Conservation (phyloP, 371 early-diverging fungal species). For the Apophysomyces variabilis region DNA sequence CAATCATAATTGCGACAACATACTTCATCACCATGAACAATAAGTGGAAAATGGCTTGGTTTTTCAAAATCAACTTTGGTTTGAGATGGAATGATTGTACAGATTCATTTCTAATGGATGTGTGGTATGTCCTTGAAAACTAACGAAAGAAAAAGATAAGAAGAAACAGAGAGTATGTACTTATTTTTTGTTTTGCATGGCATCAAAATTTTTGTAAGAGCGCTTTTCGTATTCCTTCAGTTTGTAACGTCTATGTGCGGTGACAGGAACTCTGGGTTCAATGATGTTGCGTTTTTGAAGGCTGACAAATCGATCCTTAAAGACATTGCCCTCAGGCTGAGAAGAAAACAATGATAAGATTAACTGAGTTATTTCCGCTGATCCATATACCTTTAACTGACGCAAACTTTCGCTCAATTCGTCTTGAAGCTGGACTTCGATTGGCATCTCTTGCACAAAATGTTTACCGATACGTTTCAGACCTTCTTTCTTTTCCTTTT, state of each 20-base stretch:
- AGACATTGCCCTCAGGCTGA: conserved; percentile 88
- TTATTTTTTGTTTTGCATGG: conserved; percentile 22
- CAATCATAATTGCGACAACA: too few relatives aligned
- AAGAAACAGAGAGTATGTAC: not conserved
- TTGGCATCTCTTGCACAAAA: conserved; percentile 46
- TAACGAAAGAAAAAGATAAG: not conserved
- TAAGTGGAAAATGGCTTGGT: too few relatives aligned
- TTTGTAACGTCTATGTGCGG: conserved; percentile 46
- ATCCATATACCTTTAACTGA: conserved; percentile 48
- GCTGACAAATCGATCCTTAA: conserved; percentile 81
- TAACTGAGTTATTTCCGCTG: too few relatives aligned
- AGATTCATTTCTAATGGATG: too few relatives aligned
- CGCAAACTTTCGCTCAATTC: conserved; percentile 63
- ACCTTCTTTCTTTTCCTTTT: conserved; percentile 50
- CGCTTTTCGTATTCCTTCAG: conserved; percentile 67
- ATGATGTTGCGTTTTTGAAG: conserved; percentile 87
- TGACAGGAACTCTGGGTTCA: conserved; percentile 75
- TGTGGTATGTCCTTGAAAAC: too few relatives aligned
- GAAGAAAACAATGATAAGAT: not conserved
- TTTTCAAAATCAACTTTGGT: too few relatives aligned
- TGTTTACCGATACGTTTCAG: conserved; percentile 55
- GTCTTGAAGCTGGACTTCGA: conserved; percentile 63
- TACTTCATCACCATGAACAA: too few relatives aligned
- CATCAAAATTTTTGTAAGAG: conserved; percentile 51
- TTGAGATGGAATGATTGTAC: too few relatives aligned